A percentile compares a stretch with the other conserved stretches of the same genome.
phyloP scores from a whole-genome alignment of 108 stramenopile genomes.

The Seminavis robusta region DNA sequence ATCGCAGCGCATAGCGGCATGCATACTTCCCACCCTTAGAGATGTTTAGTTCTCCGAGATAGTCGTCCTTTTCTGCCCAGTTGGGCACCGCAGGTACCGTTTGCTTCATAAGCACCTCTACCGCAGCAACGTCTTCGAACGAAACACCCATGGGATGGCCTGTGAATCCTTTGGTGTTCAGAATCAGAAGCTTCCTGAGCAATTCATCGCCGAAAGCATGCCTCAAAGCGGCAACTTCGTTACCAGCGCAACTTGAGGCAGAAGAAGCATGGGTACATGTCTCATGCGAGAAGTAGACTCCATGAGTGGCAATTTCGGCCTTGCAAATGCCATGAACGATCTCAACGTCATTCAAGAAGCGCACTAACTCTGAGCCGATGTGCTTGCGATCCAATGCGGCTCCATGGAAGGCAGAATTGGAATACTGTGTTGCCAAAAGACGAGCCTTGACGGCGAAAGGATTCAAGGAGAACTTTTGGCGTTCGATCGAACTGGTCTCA shows the following conservation, averaged over 20 bases:
- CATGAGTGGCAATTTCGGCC: slow-evolving; percentile 87
- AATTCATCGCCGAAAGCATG: slow-evolving; percentile 89
- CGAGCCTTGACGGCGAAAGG: slow-evolving; percentile 76
- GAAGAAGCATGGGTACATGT: slow-evolving; percentile 92
- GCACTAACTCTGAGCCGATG: slow-evolving; percentile 87
- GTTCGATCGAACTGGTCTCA: slow-evolving; percentile 64
- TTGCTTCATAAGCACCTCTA: slow-evolving; percentile 84
- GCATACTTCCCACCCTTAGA: slow-evolving; percentile 88
- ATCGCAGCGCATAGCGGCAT: slow-evolving; percentile 90
- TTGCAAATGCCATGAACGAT: slow-evolving; percentile 87
- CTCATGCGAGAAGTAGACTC: slow-evolving; percentile 97
- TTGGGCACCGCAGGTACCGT: slow-evolving; percentile 90
- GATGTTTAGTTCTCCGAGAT: slow-evolving; percentile 86
- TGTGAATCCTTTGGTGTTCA: slow-evolving; percentile 95
- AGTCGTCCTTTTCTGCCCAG: slow-evolving; percentile 77
- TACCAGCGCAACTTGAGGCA: slow-evolving; percentile 89
- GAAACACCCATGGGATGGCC: slow-evolving; percentile 98
- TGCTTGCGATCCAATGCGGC: slow-evolving; percentile 92
- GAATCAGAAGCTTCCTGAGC: slow-evolving; percentile 78
- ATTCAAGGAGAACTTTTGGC: slow-evolving; percentile 41
- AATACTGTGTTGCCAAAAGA: slow-evolving; percentile 88
- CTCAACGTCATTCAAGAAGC: slow-evolving; percentile 86
- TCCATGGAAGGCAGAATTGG: slow-evolving; percentile 94
- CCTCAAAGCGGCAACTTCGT: slow-evolving; percentile 90
- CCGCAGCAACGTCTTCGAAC: slow-evolving; percentile 95